Evolutionary conservation across 805 yeast genomes (phyloP).

Genomic region (Ogataea siamensis): DNA sequence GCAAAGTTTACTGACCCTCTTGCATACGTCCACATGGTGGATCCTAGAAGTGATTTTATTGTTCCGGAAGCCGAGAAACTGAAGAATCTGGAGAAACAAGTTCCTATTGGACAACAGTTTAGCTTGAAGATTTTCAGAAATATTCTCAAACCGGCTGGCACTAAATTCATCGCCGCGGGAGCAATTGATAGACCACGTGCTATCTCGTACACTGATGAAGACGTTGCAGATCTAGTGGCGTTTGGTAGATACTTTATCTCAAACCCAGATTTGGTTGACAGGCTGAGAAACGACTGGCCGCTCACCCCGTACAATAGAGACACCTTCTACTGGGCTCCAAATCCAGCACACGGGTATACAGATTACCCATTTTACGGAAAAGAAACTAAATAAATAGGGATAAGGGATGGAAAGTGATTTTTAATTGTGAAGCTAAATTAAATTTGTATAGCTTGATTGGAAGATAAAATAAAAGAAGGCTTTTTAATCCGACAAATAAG

Average conservation of each 20-base stretch:
- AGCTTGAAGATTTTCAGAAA: constrained; percentile 41
- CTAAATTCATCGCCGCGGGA: constrained; percentile 23
- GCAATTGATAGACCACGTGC: constrained; percentile 23
- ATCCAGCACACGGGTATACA: neutral
- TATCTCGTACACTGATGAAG: constrained; percentile 17
- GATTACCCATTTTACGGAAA: neutral
- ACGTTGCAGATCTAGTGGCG: constrained; percentile 37
- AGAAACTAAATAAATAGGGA: too few species aligned
- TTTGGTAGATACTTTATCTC: constrained; percentile 40
- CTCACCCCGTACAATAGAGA: constrained; percentile 40
- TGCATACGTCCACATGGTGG: constrained; percentile 38
- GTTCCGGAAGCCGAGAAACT: constrained; percentile 10
- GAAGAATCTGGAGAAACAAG: constrained; percentile 13
- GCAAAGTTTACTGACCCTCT: constrained; percentile 34
- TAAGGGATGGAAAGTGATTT: too few species aligned
- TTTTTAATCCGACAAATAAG: too few species aligned
- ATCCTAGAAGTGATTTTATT: constrained; percentile 71
- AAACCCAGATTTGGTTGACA: constrained; percentile 42
- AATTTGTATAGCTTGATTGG: too few species aligned
- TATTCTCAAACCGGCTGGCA: constrained; percentile 42
- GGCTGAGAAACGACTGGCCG: constrained; percentile 36
- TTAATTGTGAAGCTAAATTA: too few species aligned
- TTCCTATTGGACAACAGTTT: constrained; percentile 5
- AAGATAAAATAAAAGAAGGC: too few species aligned
- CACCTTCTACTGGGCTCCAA: constrained; percentile 34